These are phyloP conservation scores for Oryza coarctata DNA, from an alignment of 176 grass and related monocot genomes.

Conservation along the genomic window DNA sequence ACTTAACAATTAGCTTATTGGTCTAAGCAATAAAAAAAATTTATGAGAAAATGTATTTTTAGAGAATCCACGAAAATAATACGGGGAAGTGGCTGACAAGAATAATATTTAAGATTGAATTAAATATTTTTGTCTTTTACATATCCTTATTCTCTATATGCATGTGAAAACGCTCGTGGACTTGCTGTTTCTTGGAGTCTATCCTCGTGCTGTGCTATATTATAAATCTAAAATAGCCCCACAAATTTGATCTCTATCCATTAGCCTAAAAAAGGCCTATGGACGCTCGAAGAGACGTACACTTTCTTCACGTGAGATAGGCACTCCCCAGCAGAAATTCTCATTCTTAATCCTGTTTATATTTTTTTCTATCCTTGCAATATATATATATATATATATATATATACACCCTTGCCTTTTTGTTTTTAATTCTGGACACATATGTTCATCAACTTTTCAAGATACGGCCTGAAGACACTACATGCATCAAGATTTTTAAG, in stretches of 20 bases:
- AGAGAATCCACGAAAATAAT: too few relatives aligned
- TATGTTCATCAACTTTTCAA: conserved; percentile 21
- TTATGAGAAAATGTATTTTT: too few relatives aligned
- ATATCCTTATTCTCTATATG: background rate
- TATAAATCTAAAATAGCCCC: background rate
- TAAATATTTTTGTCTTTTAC: background rate
- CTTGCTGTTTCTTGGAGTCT: background rate
- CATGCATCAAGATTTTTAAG: background rate
- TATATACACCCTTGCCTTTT: background rate
- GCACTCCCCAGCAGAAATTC: background rate
- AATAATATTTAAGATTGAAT: too few relatives aligned
- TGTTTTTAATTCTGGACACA: background rate
- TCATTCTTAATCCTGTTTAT: background rate
- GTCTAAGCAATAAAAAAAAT: too few relatives aligned
- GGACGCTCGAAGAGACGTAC: conserved; percentile 29
- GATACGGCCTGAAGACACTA: background rate
- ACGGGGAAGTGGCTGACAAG: too few relatives aligned
- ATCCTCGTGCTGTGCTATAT: background rate
- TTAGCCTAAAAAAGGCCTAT: conserved; percentile 10
- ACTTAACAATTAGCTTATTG: too few relatives aligned
- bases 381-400: background rate
- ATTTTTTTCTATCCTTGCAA: background rate
- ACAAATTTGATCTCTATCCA: background rate
- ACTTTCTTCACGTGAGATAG: background rate
- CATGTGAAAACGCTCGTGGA: background rate